Conservation (phyloP, 2,329 filamentous ascomycete genomes). For the Aspergillus sp. region DNA sequence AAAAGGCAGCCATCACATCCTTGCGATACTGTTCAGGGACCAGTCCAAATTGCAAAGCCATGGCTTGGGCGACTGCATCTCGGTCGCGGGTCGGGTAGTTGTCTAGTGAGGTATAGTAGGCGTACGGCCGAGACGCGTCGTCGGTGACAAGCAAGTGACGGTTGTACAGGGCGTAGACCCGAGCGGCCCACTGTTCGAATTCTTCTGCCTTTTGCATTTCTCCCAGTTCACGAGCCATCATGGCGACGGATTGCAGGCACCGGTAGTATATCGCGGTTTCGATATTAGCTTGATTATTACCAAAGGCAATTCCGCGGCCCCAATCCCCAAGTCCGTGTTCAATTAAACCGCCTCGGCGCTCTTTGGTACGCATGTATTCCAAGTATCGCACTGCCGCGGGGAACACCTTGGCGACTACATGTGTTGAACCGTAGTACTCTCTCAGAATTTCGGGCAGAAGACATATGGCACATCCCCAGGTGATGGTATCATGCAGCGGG, state of each 20-base stretch:
- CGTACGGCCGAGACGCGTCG: conserved; percentile 7
- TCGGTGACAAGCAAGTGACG: conserved; percentile 22
- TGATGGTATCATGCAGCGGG: conserved; percentile 48
- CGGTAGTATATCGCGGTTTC: conserved; percentile 29
- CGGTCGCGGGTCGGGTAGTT: conserved; percentile 20
- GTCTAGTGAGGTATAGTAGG: conserved; percentile 27
- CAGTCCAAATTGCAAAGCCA: conserved; percentile 25
- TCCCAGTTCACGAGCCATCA: conserved; percentile 26
- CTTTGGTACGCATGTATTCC: conserved; percentile 28
- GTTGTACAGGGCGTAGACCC: conserved; percentile 24
- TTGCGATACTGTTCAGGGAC: conserved; percentile 12
- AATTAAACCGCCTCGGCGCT: conserved; percentile 25
- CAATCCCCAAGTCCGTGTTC: conserved; percentile 28
- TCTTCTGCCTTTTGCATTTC: conserved; percentile 15
- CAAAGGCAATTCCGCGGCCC: conserved; percentile 28
- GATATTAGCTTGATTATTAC: conserved; percentile 31
- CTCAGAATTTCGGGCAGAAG: conserved; percentile 25
- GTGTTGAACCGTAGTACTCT: conserved; percentile 25
- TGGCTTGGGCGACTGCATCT: conserved; percentile 24
- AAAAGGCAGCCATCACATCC: no score
- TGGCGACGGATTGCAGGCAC: conserved; percentile 25
- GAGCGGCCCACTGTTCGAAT: conserved; percentile 21
- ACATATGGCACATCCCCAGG: conserved; percentile 28
- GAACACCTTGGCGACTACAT: conserved; percentile 23
- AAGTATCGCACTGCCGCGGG: conserved; percentile 26